Percentiles rank a stretch among this genome's conserved stretches.
These are phyloP conservation scores for Torulaspora microellipsoides DNA, from an alignment of 805 yeast species.

Conservation along the genomic window DNA sequence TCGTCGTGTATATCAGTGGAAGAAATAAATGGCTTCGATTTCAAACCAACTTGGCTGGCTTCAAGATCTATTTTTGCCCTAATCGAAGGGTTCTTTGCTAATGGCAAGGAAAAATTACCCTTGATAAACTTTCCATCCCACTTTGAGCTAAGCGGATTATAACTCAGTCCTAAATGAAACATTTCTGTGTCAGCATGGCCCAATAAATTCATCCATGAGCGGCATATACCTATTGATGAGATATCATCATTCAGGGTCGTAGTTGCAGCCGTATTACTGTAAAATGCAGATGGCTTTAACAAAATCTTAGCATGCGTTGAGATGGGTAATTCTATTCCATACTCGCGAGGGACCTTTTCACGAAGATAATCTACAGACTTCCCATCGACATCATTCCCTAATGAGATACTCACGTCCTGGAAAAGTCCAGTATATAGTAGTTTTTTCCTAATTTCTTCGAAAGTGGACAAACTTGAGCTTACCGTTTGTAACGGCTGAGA, in stretches of 20 bases:
- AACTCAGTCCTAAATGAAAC: constrained; percentile 45
- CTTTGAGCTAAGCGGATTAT: constrained; percentile 43
- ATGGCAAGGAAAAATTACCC: constrained; percentile 44
- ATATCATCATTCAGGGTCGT: constrained; percentile 36
- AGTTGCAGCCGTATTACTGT: constrained; percentile 29
- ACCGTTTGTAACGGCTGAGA: constrained; percentile 42
- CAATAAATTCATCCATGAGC: constrained; percentile 44
- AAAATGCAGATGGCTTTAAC: constrained; percentile 35
- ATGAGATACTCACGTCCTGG: constrained; percentile 36
- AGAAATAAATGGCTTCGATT: constrained; percentile 13
- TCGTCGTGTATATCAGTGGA: constrained; percentile 12
- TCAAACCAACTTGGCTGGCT: constrained; percentile 41
- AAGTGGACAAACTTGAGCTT: constrained; percentile 33
- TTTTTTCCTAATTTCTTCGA: constrained; percentile 35
- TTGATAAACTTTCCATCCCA: constrained; percentile 47
- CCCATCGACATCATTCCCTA: constrained; percentile 38
- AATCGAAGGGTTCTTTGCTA: constrained; percentile 41
- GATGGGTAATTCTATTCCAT: constrained; percentile 38
- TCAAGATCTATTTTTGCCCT: constrained; percentile 40
- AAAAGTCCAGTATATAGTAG: constrained; percentile 45
- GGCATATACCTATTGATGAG: constrained; percentile 34
- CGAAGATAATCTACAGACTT: constrained; percentile 8
- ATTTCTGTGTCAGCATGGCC: constrained; percentile 56
- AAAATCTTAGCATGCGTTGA: constrained; percentile 44
- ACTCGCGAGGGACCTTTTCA: constrained; percentile 24